Evolutionary conservation across 768 basidiomycete species (phyloP), one percentile per base, ranked within the genome.

Genomic region (Rhizopogon vesiculosus): DNA sequence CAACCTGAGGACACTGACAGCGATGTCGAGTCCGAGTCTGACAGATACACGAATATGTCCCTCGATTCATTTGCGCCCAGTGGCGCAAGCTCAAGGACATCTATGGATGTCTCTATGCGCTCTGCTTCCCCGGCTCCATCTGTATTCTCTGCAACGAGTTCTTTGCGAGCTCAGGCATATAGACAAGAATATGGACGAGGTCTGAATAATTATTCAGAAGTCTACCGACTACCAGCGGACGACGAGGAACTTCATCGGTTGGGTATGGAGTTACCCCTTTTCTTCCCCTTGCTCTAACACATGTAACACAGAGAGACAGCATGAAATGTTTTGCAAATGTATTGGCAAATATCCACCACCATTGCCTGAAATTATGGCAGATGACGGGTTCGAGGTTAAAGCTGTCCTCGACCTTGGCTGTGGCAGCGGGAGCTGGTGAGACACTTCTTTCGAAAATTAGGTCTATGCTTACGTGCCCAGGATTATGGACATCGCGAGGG

Each of bases 171-270:
- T 15, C 75, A 78, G 38, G 78, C 82, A 1, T 84, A 83, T 69
- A 78, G 76, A 53, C 77, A 83, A 29, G 87, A 90, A 63, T 85
- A 81, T 55, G 89, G 89, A 0, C 76, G 89, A 42, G 78, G 75
- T 33, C 66, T 91, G 43, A 91, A 91, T 71, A 89, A 83, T 59
- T 86, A 87, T 60, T 91, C 89, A 1, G 87, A 91, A 44, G 78
- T 91, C 2, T 92, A 92, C 64, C 79, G 79, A 42, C 74, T 92
- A 28, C 87, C 90, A 12, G 90, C 88, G 28, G 90, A 91, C 59
- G 85, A 86, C 7, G 87, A 89, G 61, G 90, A 91, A 60, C 70
- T 88, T 25, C 77, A 82, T 33, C 79, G 89, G 56, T 78, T 89
- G 39, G 78, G 89, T 89, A 59, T 45, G 81, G 41, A 50, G 12